Evolutionary conservation across 2,329 filamentous ascomycete genomes (phyloP).

Genomic region (Cercospora zeae-maydis): DNA sequence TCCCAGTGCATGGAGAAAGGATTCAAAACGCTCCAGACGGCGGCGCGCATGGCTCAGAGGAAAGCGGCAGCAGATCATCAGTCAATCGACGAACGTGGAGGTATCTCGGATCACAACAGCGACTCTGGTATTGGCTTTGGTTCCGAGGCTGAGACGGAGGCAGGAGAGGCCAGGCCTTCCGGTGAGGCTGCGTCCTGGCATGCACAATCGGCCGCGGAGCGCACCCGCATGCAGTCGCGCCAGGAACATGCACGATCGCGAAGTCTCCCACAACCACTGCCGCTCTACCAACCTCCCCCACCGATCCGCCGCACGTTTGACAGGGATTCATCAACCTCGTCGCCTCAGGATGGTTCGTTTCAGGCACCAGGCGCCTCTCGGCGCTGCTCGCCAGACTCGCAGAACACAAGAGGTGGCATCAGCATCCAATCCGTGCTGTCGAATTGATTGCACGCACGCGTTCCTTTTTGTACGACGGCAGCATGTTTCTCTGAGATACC

Average conservation of each 20-base stretch:
- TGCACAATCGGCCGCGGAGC: slow-evolving; percentile 17
- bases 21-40: slow-evolving; percentile 72
- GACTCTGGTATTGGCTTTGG: slow-evolving; percentile 64
- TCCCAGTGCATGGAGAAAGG: slow-evolving; percentile 76
- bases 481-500: background rate
- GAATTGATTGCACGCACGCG: slow-evolving; percentile 6
- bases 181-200: slow-evolving; percentile 29
- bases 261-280: slow-evolving; percentile 35
- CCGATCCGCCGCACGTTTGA: slow-evolving; percentile 25
- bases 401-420: slow-evolving; percentile 27
- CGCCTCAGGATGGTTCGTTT: slow-evolving; percentile 16
- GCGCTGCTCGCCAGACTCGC: slow-evolving; percentile 28
- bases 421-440: slow-evolving; percentile 36
- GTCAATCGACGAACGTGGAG: slow-evolving; percentile 30
- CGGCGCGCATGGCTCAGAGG: slow-evolving; percentile 62
- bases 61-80: slow-evolving; percentile 53
- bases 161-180: slow-evolving; percentile 23
- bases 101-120: slow-evolving; percentile 52
- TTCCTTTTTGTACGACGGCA: background rate
- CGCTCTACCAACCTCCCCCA: slow-evolving; percentile 37
- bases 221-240: slow-evolving; percentile 16
- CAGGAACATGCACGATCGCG: slow-evolving; percentile 32
- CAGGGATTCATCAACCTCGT: slow-evolving; percentile 17
- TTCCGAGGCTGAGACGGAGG: slow-evolving; percentile 48
- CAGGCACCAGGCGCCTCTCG: slow-evolving; percentile 6